These are phyloP conservation scores for Oxytropis ochrocephala DNA, from an alignment of 306 rosid species.

Conservation along the genomic window DNA sequence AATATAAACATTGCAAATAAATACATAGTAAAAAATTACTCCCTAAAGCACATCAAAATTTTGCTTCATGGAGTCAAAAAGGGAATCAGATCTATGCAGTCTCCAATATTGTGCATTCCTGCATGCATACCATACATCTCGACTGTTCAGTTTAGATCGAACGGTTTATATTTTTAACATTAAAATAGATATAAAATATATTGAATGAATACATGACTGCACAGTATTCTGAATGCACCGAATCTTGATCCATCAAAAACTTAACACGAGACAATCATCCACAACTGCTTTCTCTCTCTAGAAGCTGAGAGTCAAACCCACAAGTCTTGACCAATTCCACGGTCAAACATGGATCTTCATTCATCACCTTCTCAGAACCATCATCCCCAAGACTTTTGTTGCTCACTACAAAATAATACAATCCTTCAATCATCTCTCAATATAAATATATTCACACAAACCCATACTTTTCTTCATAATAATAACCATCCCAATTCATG, in stretches of 20 bases:
- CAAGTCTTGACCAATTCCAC: conserved; percentile 86
- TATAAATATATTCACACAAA: conserved; percentile 16
- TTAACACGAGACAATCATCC: background rate
- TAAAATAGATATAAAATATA: too few relatives aligned
- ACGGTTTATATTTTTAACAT: too few relatives aligned
- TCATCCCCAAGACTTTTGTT: conserved; percentile 29
- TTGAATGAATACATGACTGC: too few relatives aligned
- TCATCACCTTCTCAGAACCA: conserved; percentile 49
- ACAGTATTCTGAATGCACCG: too few relatives aligned
- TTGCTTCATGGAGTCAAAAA: too few relatives aligned
- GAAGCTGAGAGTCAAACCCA: conserved; percentile 75
- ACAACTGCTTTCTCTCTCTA: background rate
- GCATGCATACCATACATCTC: too few relatives aligned
- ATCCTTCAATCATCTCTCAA: background rate
- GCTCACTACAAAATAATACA: background rate
- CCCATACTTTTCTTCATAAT: conserved; percentile 4
- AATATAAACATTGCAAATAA: too few relatives aligned
- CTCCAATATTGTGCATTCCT: too few relatives aligned
- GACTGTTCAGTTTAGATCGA: conserved; percentile 48
- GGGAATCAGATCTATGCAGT: too few relatives aligned
- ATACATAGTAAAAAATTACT: too few relatives aligned
- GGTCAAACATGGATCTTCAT: conserved; percentile 54
- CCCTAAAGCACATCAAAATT: too few relatives aligned
- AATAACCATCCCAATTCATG: conserved; percentile 11
- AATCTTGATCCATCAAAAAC: too few relatives aligned